Percentiles rank a stretch among this genome's conserved stretches.
phyloP scores from a whole-genome alignment of 768 basidiomycete species.

The Mycena filopes region DNA sequence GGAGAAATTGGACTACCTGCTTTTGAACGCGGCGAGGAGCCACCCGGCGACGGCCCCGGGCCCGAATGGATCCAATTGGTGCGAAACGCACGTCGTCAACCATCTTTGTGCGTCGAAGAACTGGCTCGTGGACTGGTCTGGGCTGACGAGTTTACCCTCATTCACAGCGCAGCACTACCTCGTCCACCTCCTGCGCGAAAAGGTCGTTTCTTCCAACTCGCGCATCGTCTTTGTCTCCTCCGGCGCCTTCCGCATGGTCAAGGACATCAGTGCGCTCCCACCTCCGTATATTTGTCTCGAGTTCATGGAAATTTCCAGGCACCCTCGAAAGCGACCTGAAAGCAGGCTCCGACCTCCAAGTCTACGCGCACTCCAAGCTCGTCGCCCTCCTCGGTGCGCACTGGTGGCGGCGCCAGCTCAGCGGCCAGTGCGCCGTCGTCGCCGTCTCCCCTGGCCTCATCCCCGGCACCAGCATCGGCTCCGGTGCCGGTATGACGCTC shows the following conservation, averaged over 20 bases:
- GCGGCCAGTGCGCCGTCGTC: constrained; percentile 9
- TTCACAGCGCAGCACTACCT: constrained; percentile 30
- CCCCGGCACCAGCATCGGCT: constrained; percentile 16
- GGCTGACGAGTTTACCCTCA: no score
- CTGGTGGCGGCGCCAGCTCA: constrained; percentile 29
- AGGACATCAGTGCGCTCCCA: constrained; percentile 13
- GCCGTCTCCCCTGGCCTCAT: constrained; percentile 30
- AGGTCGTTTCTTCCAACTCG: constrained; percentile 17
- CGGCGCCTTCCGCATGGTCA: constrained; percentile 21
- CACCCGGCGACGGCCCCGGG: not conserved
- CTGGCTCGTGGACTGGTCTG: not conserved
- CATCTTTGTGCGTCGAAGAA: constrained; percentile 16
- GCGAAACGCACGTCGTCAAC: constrained; percentile 26
- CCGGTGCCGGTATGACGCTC: not conserved
- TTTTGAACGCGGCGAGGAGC: constrained; percentile 25
- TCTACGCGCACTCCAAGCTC: constrained; percentile 22
- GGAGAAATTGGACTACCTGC: constrained; percentile 14
- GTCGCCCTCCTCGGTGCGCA: constrained; percentile 18
- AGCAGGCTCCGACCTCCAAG: not conserved
- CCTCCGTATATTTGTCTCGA: not conserved
- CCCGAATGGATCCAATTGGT: constrained; percentile 22
- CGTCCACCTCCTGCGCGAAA: constrained; percentile 25
- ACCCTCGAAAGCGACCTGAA: constrained; percentile 7
- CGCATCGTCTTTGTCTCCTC: constrained; percentile 30
- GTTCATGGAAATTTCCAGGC: not conserved